Evolutionary conservation across 148 eudicot species (phyloP).

Genomic region (Arctostaphylos glauca): DNA sequence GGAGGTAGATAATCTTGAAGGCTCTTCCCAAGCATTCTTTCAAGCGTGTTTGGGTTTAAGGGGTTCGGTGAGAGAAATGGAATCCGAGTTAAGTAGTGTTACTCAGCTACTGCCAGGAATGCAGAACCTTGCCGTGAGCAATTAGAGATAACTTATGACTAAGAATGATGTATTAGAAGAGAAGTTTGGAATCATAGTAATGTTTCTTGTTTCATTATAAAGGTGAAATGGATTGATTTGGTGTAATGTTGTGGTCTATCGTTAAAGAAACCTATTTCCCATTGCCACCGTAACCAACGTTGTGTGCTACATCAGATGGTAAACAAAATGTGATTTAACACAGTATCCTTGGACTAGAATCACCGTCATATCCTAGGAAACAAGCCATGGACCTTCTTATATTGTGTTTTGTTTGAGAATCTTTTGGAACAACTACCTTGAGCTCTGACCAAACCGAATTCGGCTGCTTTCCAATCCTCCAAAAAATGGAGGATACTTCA

Average conservation of each 20-base stretch:
- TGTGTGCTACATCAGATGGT: neutral
- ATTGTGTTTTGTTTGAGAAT: too few species aligned
- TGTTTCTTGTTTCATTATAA: neutral
- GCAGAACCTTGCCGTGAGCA: conserved; percentile 45
- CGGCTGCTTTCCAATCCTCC: too few species aligned
- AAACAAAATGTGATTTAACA: too few species aligned
- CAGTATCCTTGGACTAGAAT: too few species aligned
- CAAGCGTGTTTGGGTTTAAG: conserved; percentile 45
- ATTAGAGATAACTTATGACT: conserved; percentile 8
- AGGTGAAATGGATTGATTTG: neutral
- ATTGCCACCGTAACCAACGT: neutral
- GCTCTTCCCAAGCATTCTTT: conserved; percentile 41
- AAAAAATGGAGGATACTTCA: too few species aligned
- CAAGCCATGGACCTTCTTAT: too few species aligned
- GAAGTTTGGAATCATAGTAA: neutral
- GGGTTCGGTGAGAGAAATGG: conserved; percentile 39
- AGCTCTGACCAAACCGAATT: too few species aligned
- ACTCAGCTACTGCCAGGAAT: conserved; percentile 37
- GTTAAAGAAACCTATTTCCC: neutral
- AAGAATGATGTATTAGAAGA: neutral
- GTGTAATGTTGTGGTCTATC: neutral
- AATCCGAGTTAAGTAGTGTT: conserved; percentile 26
- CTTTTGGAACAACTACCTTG: neutral
- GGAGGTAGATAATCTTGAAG: conserved; percentile 42
- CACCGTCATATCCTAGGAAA: too few species aligned